Base-by-base conservation (phyloP, 164 flowering plant species). In the Buxus sempervirens region DNA sequence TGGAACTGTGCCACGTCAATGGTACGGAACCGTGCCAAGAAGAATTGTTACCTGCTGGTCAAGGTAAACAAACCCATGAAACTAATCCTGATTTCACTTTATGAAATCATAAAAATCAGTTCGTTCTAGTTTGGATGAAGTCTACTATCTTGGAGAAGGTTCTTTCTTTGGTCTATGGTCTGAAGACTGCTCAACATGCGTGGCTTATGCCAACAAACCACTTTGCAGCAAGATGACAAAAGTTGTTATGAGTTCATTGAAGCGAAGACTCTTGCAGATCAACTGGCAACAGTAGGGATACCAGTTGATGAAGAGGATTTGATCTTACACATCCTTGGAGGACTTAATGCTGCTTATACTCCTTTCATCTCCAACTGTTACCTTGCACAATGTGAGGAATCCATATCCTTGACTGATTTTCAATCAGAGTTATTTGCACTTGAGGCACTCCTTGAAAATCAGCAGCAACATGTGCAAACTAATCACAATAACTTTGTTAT, bases 381-480 rank as follows among this genome's bases (percentile, higher is more conserved):
- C 18, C 28, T 59, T 59, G 62, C 41, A 26, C 19, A 26, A 41
- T 41, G 21, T 25, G 62, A 59, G 19, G 28, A 25, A 25, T 59
- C 62, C 13, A 15, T 59, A 59, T 59, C 41, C 18, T 25, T 59
- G 18, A 2, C 20, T 27, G 16, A 59, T 59, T 59, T 59, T n/a
- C 62, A 59, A 59, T 59, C 36, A 26, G 36, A 59, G 28, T 25
- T 59, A 1, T 59, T 59, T 59, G 36, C 62, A 1, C 28, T 59
- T 59, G 62, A 59, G 28, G 41, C 62, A 59, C 36, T 59, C 36
- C 62, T 59, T 59, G 41, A 49, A 59, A 27, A 59, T 59, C 41
- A 59, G 38, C 38, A 59, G 13, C 36, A 16, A 59, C 26, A 5
- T 59, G 62, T 59, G 38, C 36, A 59, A 59, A 25, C 2, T 27